These are phyloP conservation scores for Aspergillus sergii DNA, from an alignment of 2,329 filamentous ascomycete genomes.

Conservation along the genomic window DNA sequence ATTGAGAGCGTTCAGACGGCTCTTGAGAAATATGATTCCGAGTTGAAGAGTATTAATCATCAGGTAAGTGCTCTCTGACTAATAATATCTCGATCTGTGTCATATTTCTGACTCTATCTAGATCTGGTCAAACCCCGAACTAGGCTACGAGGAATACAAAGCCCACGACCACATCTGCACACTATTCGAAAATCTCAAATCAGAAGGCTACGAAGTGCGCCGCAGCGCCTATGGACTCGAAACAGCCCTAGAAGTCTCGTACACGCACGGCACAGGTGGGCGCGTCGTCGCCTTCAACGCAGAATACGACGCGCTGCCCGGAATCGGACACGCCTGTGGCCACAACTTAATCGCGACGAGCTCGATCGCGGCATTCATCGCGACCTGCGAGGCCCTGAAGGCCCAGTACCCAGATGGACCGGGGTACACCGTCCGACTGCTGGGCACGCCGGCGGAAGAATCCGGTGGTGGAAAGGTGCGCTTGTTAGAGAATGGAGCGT, in stretches of 20 bases:
- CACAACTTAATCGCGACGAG: conserved; percentile 37
- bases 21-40: conserved; percentile 25
- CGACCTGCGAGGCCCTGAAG: conserved; percentile 33
- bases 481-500: conserved; percentile 46
- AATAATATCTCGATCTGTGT: neutral
- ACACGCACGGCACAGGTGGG: conserved; percentile 26
- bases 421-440: conserved; percentile 34
- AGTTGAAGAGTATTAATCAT: conserved; percentile 27
- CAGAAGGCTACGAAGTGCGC: conserved; percentile 47
- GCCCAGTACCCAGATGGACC: conserved; percentile 10
- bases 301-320: conserved; percentile 43
- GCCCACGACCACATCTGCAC: conserved; percentile 53
- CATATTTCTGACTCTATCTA: conserved; percentile 9
- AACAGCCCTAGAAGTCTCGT: conserved; percentile 53
- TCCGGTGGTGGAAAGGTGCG: conserved; percentile 39
- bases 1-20: conserved; percentile 27
- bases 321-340: conserved; percentile 41
- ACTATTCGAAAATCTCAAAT: conserved; percentile 35
- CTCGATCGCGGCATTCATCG: conserved; percentile 40
- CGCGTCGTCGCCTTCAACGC: conserved; percentile 36
- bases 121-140: conserved; percentile 52
- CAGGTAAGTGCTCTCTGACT: conserved; percentile 18
- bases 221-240: conserved; percentile 51
- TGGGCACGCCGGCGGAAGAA: conserved; percentile 41
- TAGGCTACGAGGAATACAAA: conserved; percentile 53